Conservation (phyloP, 2,329 filamentous ascomycete genomes). For the Penicillium italicum region DNA sequence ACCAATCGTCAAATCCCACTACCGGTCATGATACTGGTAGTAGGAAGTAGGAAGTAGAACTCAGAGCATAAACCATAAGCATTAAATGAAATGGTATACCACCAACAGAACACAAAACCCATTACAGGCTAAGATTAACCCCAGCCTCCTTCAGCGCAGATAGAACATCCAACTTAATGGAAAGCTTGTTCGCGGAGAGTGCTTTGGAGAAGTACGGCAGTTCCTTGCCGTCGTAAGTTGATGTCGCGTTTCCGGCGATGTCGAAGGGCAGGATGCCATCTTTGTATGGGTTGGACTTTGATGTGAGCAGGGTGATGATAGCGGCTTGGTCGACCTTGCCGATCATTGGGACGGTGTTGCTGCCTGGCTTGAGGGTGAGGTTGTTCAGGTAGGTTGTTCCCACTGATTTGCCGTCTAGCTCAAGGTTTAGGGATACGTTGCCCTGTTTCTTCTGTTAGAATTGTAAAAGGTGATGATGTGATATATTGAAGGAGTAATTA, state of each 20-base stretch:
- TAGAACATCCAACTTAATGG: slow-evolving; percentile 45
- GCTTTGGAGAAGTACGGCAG: slow-evolving; percentile 54
- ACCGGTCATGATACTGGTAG: neutral
- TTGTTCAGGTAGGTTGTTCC: slow-evolving; percentile 51
- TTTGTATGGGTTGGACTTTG: slow-evolving; percentile 35
- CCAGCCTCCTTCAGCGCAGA: slow-evolving; percentile 30
- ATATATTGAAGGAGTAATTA: slow-evolving; percentile 14
- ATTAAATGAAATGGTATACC: neutral
- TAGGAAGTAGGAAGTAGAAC: neutral
- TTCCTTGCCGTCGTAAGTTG: slow-evolving; percentile 47
- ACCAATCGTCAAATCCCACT: neutral
- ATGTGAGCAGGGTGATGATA: slow-evolving; percentile 29
- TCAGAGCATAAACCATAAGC: neutral
- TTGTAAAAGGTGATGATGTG: neutral
- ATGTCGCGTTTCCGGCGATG: slow-evolving; percentile 49
- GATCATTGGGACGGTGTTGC: slow-evolving; percentile 51
- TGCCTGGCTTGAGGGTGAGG: slow-evolving; percentile 53
- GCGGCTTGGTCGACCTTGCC: slow-evolving; percentile 47
- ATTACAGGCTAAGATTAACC: neutral
- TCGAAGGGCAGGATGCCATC: slow-evolving; percentile 51
- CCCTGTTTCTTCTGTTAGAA: slow-evolving; percentile 35
- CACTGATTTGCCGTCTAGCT: slow-evolving; percentile 46
- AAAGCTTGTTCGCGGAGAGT: slow-evolving; percentile 46
- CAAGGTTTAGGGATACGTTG: slow-evolving; percentile 55
- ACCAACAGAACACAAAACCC: neutral